Percentiles rank a stretch among this genome's conserved stretches.
Evolutionary conservation across 768 basidiomycete genomes (phyloP).

Genomic region (Lactifluus echinatus): DNA sequence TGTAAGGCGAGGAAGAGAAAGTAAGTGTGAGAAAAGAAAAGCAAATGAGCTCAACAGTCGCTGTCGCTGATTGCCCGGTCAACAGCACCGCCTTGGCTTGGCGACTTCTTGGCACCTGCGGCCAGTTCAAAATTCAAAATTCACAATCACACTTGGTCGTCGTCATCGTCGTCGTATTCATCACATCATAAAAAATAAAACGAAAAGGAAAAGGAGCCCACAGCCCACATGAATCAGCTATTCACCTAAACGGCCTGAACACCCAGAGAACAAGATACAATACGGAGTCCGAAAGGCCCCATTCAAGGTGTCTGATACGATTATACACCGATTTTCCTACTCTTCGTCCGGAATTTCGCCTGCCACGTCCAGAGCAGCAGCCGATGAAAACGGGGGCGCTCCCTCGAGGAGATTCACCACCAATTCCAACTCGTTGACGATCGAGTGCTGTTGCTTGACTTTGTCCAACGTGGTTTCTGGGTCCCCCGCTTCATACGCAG

Average conservation of each 20-base stretch:
- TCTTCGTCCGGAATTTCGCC: conserved; percentile 49
- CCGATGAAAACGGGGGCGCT: conserved; percentile 23
- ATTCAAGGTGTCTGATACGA: background rate
- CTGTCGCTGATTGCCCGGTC: background rate
- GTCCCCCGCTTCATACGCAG: conserved; percentile 12
- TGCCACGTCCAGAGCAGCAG: conserved; percentile 23
- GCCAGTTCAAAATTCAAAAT: no score
- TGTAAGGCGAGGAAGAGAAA: background rate
- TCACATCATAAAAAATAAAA: background rate
- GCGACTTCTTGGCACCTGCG: no score
- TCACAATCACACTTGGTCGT: no score
- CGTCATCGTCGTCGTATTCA: background rate
- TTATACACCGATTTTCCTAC: conserved; percentile 17
- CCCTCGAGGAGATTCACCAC: conserved; percentile 59
- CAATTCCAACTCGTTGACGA: conserved; percentile 45
- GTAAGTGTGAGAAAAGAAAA: background rate
- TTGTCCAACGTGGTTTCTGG: conserved; percentile 22
- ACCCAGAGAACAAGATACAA: background rate
- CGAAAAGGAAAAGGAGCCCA: no score
- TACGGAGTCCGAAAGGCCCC: background rate
- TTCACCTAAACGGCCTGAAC: background rate
- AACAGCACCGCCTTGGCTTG: background rate
- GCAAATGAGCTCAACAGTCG: background rate
- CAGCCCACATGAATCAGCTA: background rate
- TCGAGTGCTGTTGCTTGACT: conserved; percentile 16